Percentiles rank a stretch among this genome's conserved stretches.
Evolutionary conservation across 768 basidiomycete genomes (phyloP).

Genomic region (Termitomyces sp.): DNA sequence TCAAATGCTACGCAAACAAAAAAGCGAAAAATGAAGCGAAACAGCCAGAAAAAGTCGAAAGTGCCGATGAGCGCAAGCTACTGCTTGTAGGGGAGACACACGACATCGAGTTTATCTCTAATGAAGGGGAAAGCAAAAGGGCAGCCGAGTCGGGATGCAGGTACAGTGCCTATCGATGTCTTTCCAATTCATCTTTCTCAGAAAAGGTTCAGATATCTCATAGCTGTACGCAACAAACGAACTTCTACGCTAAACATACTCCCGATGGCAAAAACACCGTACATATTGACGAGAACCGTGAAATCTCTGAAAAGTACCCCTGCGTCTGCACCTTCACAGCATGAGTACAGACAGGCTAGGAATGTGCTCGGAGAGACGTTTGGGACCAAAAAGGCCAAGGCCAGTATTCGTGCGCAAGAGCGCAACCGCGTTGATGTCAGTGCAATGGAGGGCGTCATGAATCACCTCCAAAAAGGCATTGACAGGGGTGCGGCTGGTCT

Average conservation of each 20-base stretch:
- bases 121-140: conserved; percentile 42
- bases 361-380: conserved; percentile 88
- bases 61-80: conserved; percentile 23
- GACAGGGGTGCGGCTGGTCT: conserved; percentile 63
- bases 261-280: conserved; percentile 57
- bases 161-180: conserved; percentile 34
- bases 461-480: conserved; percentile 80
- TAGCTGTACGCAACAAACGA: conserved; percentile 76
- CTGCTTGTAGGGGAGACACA: conserved; percentile 82
- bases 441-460: conserved; percentile 82
- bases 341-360: conserved; percentile 56
- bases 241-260: conserved; percentile 68
- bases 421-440: conserved; percentile 85
- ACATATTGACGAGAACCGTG: conserved; percentile 68
- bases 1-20: conserved; percentile 49
- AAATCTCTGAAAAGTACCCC: conserved; percentile 74
- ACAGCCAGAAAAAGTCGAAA: conserved; percentile 14
- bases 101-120: conserved; percentile 74
- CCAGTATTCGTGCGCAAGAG: conserved; percentile 77
- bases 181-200: background rate
- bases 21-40: conserved; percentile 23
- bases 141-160: conserved; percentile 57
- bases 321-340: conserved; percentile 40
- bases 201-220: conserved; percentile 56
- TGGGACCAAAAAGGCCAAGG: conserved; percentile 91